Evolutionary conservation across 2,329 filamentous ascomycete species (phyloP), one percentile per base, ranked within the genome.

Genomic region (Xylaria hypoxylon): DNA sequence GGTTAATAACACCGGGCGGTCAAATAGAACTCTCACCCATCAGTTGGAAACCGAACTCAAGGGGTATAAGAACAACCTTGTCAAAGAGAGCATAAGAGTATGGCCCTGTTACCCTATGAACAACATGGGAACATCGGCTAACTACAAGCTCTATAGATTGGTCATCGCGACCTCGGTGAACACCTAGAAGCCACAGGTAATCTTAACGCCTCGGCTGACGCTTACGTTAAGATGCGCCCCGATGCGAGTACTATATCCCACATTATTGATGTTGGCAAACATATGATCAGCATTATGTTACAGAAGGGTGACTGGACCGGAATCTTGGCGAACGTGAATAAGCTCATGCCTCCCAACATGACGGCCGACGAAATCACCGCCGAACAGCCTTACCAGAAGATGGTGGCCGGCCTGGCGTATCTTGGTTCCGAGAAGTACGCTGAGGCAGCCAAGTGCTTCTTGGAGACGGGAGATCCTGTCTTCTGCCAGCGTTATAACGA

Each of bases 81-180:
- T 99, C 74, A 97, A 97, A 78, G 96, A 99, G 81, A 97, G 94
- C 81, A 97, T 98, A 74, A 83, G 94, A 72, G 94, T 96, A 84
- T 63, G 86, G 75, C 45, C 45, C 22, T 17, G 17, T 24, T 13
- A 28, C 45, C 15, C 2, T 51, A 52, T 47, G 19, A 24, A 42
- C 5, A 13, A 42, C 11, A 28, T 38, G 5, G 8, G 24, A 35
- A 8, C 13, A 15, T 19, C 15, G 28, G 33, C 65, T 64, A 35
- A 68, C 38, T 26, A 56, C 24, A 17, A 35, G 11, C 53, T 47
- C 24, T 5, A 35, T 72, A 97, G 92, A 97, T 98, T 89, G 95
- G 93, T 50, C 92, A 97, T 74, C 94, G 97, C 78, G 96, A 98
- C 73, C 83, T 98, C 5, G 96, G 93, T 47, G 89, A 88, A 68